Evolutionary conservation across 768 basidiomycete species (phyloP), one percentile per base, ranked within the genome.

Genomic region (Lentinula raphanica): DNA sequence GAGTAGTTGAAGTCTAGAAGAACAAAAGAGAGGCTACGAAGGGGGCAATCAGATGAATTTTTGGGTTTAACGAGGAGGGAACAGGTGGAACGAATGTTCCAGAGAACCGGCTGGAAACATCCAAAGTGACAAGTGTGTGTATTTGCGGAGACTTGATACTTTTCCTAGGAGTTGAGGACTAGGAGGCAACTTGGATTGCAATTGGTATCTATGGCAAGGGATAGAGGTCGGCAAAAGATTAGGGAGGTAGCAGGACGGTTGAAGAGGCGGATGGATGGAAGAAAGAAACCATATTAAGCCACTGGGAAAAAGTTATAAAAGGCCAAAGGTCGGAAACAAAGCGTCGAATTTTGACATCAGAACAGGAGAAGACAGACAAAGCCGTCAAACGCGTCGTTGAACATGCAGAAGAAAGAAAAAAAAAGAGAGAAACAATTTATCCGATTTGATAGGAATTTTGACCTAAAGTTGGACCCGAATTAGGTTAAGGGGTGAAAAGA

Each of bases 51-150:
- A 32, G 28, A 31, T n/a, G 42, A 25, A 36, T 42, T 56, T 56
- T 56, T 56, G 54, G 54, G 42, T 45, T 42, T 42, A 42, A 35
- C 39, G 44, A 45, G 40, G 44, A 56, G 39, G 36, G 40, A 53
- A 53, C 15, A 38, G 21, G 21, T 23, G 42, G 19, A 44, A 44
- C 42, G 42, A 44, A 44, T 44, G 42, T 44, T 44, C 42, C 42
- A 44, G 42, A 23, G 42, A 44, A 44, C 21, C 17, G 31, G 32
- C 46, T 48, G 46, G 25, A 48, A 48, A 48, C 25, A 48, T 48
- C 46, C 27, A 50, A 50, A 50, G 32, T 50, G 49, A 50, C 49
- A 50, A 36, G 49, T 50, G 32, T 50, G 32, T 32, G 49, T 13
- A 32, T 36, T 5, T 50, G 49, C 31, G 49, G 46, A 48, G 46